Evolutionary conservation across 495 filamentous ascomycete species (phyloP).

Genomic region (Barbatosphaeria neglecta): DNA sequence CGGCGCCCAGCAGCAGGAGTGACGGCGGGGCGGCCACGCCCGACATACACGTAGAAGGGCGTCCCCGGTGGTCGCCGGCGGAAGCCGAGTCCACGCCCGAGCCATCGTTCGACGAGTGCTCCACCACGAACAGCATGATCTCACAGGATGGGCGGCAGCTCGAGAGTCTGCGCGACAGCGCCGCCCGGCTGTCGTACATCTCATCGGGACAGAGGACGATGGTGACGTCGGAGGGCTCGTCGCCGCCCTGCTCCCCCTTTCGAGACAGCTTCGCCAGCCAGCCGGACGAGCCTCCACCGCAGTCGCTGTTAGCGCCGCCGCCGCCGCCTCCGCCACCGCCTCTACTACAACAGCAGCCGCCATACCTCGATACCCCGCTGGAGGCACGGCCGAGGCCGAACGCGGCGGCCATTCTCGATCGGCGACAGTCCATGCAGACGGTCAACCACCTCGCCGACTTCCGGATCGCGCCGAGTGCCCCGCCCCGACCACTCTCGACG

Average conservation of each 20-base stretch:
- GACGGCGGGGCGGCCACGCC: background rate
- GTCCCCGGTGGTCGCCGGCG: too few relatives aligned
- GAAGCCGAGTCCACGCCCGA: conserved; percentile 14
- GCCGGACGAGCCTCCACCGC: conserved; percentile 25
- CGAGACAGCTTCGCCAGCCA: conserved; percentile 31
- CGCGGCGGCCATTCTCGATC: conserved; percentile 37
- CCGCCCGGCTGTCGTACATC: conserved; percentile 49
- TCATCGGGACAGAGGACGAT: conserved; percentile 48
- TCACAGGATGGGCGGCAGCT: conserved; percentile 39
- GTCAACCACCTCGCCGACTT: conserved; percentile 29
- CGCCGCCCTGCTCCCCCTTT: conserved; percentile 36
- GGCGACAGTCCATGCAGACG: conserved; percentile 41
- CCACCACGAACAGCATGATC: conserved; percentile 32
- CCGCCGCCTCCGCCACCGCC: too few relatives aligned
- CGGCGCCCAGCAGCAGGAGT: too few relatives aligned
- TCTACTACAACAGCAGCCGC: too few relatives aligned
- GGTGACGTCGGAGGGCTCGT: conserved; percentile 42
- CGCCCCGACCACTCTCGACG: conserved; percentile 14
- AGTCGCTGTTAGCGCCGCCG: too few relatives aligned
- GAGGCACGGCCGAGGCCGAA: conserved; percentile 36
- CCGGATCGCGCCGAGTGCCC: conserved; percentile 15
- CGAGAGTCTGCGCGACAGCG: conserved; percentile 36
- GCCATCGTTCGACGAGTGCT: conserved; percentile 27
- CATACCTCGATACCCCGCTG: conserved; percentile 13
- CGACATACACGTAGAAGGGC: conserved; percentile 10